Percentiles rank a stretch among this genome's conserved stretches.
Conservation (phyloP, 352 stramenopile species). For the Globisporangium uncinulatum region DNA sequence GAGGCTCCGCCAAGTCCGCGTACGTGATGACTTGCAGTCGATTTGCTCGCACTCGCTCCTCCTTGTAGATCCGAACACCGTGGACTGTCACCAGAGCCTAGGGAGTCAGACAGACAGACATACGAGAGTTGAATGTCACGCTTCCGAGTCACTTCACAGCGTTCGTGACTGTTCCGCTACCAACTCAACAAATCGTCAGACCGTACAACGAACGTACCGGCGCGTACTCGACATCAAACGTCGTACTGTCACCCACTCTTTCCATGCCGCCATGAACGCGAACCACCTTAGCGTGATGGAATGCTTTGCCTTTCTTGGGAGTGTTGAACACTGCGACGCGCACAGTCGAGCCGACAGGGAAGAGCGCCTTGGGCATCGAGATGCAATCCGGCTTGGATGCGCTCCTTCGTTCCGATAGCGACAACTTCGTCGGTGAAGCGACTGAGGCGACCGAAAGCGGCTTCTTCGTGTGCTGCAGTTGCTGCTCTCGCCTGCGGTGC, state of each 20-base stretch:
- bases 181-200: conserved; percentile 1
- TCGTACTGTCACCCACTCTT: conserved; percentile 12
- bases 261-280: conserved; percentile 20
- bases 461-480: neutral
- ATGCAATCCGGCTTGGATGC: conserved; percentile 10
- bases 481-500: conserved; percentile 4
- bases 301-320: conserved; percentile 6
- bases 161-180: neutral
- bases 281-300: conserved; percentile 24
- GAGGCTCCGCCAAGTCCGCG: conserved; percentile 7
- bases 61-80: conserved; percentile 24
- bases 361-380: conserved; percentile 31
- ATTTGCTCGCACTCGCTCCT: conserved; percentile 14
- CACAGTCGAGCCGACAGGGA: conserved; percentile 33
- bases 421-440: neutral
- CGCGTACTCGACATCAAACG: conserved; percentile 44
- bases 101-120: neutral
- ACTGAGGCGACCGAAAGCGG: neutral
- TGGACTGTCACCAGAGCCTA: conserved; percentile 16
- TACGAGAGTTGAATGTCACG: neutral
- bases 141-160: neutral
- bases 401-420: neutral
- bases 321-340: conserved; percentile 20
- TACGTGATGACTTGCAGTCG: conserved; percentile 14
- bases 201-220: conserved; percentile 17